Evolutionary conservation across 192 early-diverging fungal species (phyloP).

Genomic region (Cladochytrium replicatum): DNA sequence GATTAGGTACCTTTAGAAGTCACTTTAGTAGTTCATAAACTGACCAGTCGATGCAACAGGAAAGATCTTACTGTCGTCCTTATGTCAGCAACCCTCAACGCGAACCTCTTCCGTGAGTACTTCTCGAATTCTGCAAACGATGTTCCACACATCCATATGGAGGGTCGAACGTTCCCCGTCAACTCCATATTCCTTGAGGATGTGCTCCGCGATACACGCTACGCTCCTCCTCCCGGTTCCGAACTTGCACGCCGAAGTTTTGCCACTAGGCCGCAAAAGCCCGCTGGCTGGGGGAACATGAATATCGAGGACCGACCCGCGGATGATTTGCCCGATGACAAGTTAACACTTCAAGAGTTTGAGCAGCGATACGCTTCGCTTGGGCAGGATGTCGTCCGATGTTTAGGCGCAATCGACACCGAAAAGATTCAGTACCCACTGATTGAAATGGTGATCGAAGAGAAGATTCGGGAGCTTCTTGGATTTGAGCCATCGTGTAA

Average conservation of each 20-base stretch:
- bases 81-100: conserved; percentile 85
- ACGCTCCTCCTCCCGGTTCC: conserved; percentile 31
- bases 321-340: conserved; percentile 13
- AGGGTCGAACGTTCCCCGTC: conserved; percentile 46
- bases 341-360: conserved; percentile 13
- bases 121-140: conserved; percentile 51
- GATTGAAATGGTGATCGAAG: conserved; percentile 27
- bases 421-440: conserved; percentile 40
- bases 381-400: conserved; percentile 6
- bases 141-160: conserved; percentile 48
- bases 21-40: background rate
- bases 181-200: conserved; percentile 46
- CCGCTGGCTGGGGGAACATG: conserved; percentile 34
- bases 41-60: conserved; percentile 4
- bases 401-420: conserved; percentile 18
- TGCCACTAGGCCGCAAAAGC: conserved; percentile 7
- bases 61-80: conserved; percentile 58
- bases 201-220: conserved; percentile 37
- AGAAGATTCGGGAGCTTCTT: conserved; percentile 21
- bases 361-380: conserved; percentile 20
- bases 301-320: background rate
- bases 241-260: conserved; percentile 13
- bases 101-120: conserved; percentile 62
- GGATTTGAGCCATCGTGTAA: background rate
- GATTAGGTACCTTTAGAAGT: conserved; percentile 13